Evolutionary conservation across 345 rosid genomes (phyloP).

Genomic region (Eucalyptus leucophloia): DNA sequence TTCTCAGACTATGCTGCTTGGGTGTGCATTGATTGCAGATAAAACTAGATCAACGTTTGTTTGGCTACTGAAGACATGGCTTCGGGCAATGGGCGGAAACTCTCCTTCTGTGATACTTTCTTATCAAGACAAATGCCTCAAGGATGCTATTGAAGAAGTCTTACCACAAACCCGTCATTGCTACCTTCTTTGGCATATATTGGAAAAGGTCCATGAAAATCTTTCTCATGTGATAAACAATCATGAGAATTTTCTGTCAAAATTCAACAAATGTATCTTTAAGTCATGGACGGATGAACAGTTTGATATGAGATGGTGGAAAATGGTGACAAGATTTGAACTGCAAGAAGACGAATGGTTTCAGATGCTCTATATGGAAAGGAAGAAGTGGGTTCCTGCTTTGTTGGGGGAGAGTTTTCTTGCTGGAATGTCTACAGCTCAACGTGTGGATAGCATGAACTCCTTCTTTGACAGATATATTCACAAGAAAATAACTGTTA

Average conservation of each 20-base stretch:
- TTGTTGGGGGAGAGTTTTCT: conserved; percentile 22
- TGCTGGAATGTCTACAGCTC: conserved; percentile 41
- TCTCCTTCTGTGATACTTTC: conserved; percentile 34
- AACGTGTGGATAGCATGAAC: conserved; percentile 36
- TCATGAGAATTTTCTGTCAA: conserved; percentile 21
- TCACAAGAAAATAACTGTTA: conserved; percentile 38
- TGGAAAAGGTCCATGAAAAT: conserved; percentile 35
- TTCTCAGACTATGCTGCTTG: conserved; percentile 40
- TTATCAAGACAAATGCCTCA: conserved; percentile 28
- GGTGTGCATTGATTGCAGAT: conserved; percentile 45
- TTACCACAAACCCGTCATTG: conserved; percentile 38
- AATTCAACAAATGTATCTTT: conserved; percentile 39
- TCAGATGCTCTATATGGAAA: conserved; percentile 32
- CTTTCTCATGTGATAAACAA: conserved; percentile 18
- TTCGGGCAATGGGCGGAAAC: conserved; percentile 49
- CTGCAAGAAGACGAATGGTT: conserved; percentile 33
- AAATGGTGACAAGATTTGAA: conserved; percentile 37
- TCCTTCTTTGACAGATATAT: conserved; percentile 47
- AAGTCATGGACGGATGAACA: conserved; percentile 45
- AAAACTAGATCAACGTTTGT: conserved; percentile 27
- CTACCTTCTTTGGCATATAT: conserved; percentile 32
- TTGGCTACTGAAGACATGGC: conserved; percentile 51
- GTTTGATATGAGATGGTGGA: conserved; percentile 48
- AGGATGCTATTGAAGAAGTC: conserved; percentile 26
- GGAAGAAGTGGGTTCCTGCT: conserved; percentile 41